A percentile compares a stretch with the other conserved stretches of the same genome.
These are phyloP conservation scores for Coffea canephora DNA, from an alignment of 257 asterid genomes.

Conservation along the genomic window DNA sequence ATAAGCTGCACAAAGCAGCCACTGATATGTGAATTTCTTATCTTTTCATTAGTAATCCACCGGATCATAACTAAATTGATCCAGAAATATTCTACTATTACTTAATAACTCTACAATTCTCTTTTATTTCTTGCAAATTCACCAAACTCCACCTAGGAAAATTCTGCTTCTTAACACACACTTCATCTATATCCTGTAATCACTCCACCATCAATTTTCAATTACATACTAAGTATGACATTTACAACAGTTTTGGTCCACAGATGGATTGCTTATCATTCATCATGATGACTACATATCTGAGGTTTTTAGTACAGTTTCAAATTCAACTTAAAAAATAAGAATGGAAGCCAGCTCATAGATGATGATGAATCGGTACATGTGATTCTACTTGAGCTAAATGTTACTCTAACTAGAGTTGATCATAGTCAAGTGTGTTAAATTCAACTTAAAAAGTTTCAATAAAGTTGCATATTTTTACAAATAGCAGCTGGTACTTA, in stretches of 20 bases:
- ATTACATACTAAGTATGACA: neutral
- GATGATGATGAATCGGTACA: neutral
- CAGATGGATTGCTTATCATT: neutral
- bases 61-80: neutral
- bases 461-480: neutral
- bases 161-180: neutral
- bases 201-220: neutral
- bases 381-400: neutral
- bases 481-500: constrained; percentile 25
- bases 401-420: neutral
- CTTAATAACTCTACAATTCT: neutral
- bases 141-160: neutral
- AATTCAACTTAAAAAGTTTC: neutral
- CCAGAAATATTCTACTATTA: neutral
- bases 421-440: neutral
- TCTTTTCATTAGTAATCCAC: neutral
- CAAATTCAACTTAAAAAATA: neutral
- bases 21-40: neutral
- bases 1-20: neutral
- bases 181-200: neutral
- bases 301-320: neutral
- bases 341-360: neutral
- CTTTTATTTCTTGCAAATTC: neutral
- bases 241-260: neutral
- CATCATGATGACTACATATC: neutral